These are phyloP conservation scores for Emergomyces pasteurianus DNA, from an alignment of 2,329 filamentous ascomycete species.

Conservation along the genomic window DNA sequence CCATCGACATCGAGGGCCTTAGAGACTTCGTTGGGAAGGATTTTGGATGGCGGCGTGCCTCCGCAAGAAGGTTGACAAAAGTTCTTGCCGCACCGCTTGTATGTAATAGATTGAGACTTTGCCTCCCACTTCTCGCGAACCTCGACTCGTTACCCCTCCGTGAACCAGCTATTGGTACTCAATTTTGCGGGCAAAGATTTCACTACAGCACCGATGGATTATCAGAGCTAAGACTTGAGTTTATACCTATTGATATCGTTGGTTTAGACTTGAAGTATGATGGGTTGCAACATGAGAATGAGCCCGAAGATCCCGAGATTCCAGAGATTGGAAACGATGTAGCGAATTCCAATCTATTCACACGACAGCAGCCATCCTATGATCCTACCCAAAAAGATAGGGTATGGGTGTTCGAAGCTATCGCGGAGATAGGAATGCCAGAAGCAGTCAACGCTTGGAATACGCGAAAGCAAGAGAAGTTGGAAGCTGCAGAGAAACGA, in stretches of 20 bases:
- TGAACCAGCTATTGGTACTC: conserved; percentile 37
- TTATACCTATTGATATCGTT: conserved; percentile 63
- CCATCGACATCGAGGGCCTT: conserved; percentile 54
- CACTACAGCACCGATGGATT: conserved; percentile 65
- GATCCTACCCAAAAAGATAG: conserved; percentile 56
- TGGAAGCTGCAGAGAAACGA: conserved; percentile 15
- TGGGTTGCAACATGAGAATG: conserved; percentile 15
- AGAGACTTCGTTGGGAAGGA: conserved; percentile 64
- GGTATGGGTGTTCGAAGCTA: conserved; percentile 55
- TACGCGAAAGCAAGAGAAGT: conserved; percentile 25
- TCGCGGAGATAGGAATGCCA: conserved; percentile 54
- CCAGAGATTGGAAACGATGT: conserved; percentile 20
- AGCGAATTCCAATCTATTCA: conserved; percentile 19
- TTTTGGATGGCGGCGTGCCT: conserved; percentile 73
- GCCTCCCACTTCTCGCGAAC: conserved; percentile 16
- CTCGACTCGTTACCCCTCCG: conserved; percentile 20
- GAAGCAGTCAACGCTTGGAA: conserved; percentile 56
- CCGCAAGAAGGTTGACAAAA: conserved; percentile 58
- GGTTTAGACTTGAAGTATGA: conserved; percentile 65
- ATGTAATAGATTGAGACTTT: conserved; percentile 42
- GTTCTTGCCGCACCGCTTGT: conserved; percentile 69
- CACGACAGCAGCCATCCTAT: conserved; percentile 28
- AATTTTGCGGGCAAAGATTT: conserved; percentile 52
- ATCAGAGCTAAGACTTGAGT: conserved; percentile 67
- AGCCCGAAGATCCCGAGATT: conserved; percentile 12